These are phyloP conservation scores for Diaporthe caulivora DNA, from an alignment of 2,329 filamentous ascomycete species.

Conservation along the genomic window DNA sequence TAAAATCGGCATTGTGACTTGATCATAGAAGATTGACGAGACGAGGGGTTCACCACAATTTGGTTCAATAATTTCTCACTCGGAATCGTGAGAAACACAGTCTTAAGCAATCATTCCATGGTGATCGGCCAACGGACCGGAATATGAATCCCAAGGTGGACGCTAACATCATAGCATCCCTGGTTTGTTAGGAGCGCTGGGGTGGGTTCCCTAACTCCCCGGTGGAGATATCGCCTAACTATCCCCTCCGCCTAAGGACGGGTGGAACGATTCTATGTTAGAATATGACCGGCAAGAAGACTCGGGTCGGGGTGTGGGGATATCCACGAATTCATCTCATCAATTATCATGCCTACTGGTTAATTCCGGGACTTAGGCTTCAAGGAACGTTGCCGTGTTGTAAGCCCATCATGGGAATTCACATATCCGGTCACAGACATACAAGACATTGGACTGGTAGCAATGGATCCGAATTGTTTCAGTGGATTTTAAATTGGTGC, in stretches of 20 bases:
- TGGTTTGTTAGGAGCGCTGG: neutral
- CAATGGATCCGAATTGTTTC: neutral
- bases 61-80: neutral
- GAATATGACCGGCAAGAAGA: neutral
- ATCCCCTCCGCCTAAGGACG: too few species aligned
- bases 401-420: too few species aligned
- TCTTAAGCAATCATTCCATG: neutral
- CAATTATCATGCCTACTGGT: too few species aligned
- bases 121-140: neutral
- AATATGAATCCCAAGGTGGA: neutral
- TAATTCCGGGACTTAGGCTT: too few species aligned
- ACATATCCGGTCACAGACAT: accelerated
- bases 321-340: too few species aligned
- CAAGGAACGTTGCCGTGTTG: too few species aligned
- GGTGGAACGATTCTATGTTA: too few species aligned
- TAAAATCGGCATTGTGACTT: slow-evolving; percentile 28
- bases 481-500: neutral
- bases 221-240: neutral
- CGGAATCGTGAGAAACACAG: neutral
- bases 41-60: neutral
- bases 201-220: slow-evolving; percentile 36
- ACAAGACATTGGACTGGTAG: neutral
- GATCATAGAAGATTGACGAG: neutral
- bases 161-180: neutral
- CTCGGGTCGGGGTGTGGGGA: too few species aligned